A percentile compares a stretch with the other conserved stretches of the same genome.
Evolutionary conservation across 768 basidiomycete species (phyloP).

Genomic region (Fibroporia radiculosa): DNA sequence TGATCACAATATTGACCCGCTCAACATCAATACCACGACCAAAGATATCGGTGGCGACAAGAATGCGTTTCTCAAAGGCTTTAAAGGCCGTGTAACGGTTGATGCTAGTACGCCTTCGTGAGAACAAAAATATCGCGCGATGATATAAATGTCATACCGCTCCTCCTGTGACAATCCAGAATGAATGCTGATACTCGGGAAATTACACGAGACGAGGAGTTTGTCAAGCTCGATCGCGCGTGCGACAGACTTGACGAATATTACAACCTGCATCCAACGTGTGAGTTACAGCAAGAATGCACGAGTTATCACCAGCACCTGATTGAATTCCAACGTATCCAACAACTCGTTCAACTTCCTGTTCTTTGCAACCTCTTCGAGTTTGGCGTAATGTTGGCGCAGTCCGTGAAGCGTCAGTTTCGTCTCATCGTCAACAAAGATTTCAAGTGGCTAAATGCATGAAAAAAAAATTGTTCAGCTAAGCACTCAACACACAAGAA

Average conservation of each 20-base stretch:
- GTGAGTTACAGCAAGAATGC: background rate
- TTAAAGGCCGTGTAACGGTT: slow-evolving; percentile 96
- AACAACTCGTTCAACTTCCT: slow-evolving; percentile 93
- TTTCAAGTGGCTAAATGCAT: slow-evolving; percentile 80
- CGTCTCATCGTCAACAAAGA: slow-evolving; percentile 99
- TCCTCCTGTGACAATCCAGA: slow-evolving; percentile 93
- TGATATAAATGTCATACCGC: slow-evolving; percentile 48
- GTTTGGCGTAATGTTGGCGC: slow-evolving; percentile 97
- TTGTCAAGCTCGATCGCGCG: slow-evolving; percentile 96
- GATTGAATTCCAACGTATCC: slow-evolving; percentile 97
- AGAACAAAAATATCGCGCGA: slow-evolving; percentile 6
- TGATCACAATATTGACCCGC: slow-evolving; percentile 98
- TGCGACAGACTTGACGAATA: slow-evolving; percentile 97
- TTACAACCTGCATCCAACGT: slow-evolving; percentile 70
- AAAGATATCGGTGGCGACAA: slow-evolving; percentile 98
- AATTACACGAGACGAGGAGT: slow-evolving; percentile 92
- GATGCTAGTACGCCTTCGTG: slow-evolving; percentile 48
- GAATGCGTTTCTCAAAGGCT: slow-evolving; percentile 97
- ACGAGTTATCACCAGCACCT: slow-evolving; percentile 43
- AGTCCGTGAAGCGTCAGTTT: slow-evolving; percentile 96
- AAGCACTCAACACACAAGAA: background rate
- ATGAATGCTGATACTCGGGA: slow-evolving; percentile 96
- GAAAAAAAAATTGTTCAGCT: slow-evolving; percentile 3
- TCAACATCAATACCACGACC: slow-evolving; percentile 99
- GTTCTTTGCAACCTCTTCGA: slow-evolving; percentile 94